Percentiles rank a stretch among this genome's conserved stretches.
These are phyloP conservation scores for Saccharomycopsis amapae DNA, from an alignment of 805 yeast genomes.

Conservation along the genomic window DNA sequence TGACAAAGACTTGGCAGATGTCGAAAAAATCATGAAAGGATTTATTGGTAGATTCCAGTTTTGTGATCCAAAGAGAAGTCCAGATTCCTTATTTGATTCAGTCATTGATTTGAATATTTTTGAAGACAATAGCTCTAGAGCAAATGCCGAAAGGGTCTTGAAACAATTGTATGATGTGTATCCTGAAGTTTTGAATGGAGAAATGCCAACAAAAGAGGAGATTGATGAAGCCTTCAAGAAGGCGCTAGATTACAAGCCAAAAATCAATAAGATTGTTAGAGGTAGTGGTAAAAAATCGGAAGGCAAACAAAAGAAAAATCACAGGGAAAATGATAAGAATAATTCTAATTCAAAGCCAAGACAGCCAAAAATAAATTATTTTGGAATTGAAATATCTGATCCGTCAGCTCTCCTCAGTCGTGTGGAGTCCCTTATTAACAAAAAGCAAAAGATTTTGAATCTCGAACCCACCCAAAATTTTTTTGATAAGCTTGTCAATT, in stretches of 20 bases:
- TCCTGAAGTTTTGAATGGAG: conserved; percentile 36
- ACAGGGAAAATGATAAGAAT: not conserved
- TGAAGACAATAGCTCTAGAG: conserved; percentile 37
- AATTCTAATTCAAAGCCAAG: not conserved
- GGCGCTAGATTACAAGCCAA: conserved; percentile 53
- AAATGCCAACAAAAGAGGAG: conserved; percentile 35
- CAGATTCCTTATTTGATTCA: conserved; percentile 63
- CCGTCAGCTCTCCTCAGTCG: not conserved
- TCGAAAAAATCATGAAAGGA: conserved; percentile 62
- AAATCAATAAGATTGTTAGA: conserved; percentile 33
- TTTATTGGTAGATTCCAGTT: conserved; percentile 67
- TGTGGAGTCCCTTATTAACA: not conserved
- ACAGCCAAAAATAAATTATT: conserved; percentile 8
- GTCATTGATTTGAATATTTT: conserved; percentile 50
- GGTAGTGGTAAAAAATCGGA: not conserved
- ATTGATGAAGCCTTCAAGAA: conserved; percentile 40
- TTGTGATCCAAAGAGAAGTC: conserved; percentile 38
- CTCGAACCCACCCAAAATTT: not conserved
- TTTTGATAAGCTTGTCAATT: conserved; percentile 25
- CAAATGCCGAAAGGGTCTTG: conserved; percentile 42
- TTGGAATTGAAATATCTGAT: conserved; percentile 9
- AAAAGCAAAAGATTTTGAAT: not conserved
- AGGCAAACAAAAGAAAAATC: not conserved
- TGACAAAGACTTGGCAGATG: conserved; percentile 31
- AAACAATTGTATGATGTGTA: conserved; percentile 28